Evolutionary conservation across 2,329 filamentous ascomycete species (phyloP).

Genomic region (Dothideomycetes sp.): DNA sequence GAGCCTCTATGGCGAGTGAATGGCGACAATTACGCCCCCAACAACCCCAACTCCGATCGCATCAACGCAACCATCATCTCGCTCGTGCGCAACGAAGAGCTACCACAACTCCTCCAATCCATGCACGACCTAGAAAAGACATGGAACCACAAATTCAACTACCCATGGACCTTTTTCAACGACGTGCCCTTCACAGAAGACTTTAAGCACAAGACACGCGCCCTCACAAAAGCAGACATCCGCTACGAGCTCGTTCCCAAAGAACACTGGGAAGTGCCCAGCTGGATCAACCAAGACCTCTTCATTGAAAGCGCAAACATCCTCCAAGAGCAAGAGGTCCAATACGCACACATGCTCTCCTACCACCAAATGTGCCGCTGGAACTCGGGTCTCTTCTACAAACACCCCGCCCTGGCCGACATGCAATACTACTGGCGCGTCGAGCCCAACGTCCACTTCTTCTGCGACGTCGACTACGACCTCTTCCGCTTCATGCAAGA

Average conservation of each 20-base stretch:
- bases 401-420: constrained; percentile 75
- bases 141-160: constrained; percentile 99
- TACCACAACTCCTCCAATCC: constrained; percentile 70
- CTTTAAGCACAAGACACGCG: constrained; percentile 74
- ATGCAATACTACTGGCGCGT: constrained; percentile 96
- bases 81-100: constrained; percentile 84
- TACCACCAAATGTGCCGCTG: constrained; percentile 99
- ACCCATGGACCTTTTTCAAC: constrained; percentile 99
- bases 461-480: constrained; percentile 97
- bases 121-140: constrained; percentile 89
- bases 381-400: constrained; percentile 98
- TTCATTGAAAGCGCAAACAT: constrained; percentile 76
- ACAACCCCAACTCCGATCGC: constrained; percentile 64
- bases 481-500: constrained; percentile 97
- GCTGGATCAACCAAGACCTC: constrained; percentile 83
- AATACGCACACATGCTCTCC: constrained; percentile 79
- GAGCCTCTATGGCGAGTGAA: constrained; percentile 59
- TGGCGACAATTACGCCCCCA: constrained; percentile 65
- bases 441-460: constrained; percentile 97
- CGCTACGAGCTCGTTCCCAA: constrained; percentile 82
- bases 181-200: constrained; percentile 87
- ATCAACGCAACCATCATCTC: constrained; percentile 90
- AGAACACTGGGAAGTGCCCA: constrained; percentile 86
- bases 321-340: constrained; percentile 72
- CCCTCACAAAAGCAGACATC: constrained; percentile 78